These are phyloP conservation scores for Syncephalis plumigaleata DNA, from an alignment of 371 early-diverging fungal species.

Conservation along the genomic window DNA sequence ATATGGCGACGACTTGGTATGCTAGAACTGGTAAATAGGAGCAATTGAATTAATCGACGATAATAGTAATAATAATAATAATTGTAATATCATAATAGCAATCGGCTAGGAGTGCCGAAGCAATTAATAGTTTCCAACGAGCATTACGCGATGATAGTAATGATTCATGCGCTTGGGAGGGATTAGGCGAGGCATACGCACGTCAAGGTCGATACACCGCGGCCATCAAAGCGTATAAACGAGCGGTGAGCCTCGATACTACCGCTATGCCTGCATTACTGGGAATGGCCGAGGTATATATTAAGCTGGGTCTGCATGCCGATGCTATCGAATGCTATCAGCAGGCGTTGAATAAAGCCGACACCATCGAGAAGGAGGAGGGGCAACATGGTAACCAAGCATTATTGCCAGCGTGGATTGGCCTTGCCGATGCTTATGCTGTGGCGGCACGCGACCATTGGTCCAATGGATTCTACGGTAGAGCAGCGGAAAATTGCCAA, in stretches of 20 bases:
- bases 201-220: conserved; percentile 72
- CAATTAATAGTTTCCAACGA: conserved; percentile 67
- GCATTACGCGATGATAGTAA: conserved; percentile 51
- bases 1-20: conserved; percentile 69
- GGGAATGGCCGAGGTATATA: conserved; percentile 36
- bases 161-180: conserved; percentile 61
- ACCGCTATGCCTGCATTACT: conserved; percentile 22
- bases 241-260: conserved; percentile 49
- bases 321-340: conserved; percentile 42
- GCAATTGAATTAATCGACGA: no score
- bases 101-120: conserved; percentile 26
- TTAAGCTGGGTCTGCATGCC: conserved; percentile 38
- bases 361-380: no score
- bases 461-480: conserved; percentile 45
- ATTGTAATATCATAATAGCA: conserved; percentile 9
- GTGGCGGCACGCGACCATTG: conserved; percentile 7
- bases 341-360: conserved; percentile 12
- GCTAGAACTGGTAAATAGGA: conserved; percentile 47
- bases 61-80: no score
- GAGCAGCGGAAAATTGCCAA: conserved; percentile 34
- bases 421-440: conserved; percentile 16
- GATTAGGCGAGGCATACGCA: conserved; percentile 73
- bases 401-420: no score
- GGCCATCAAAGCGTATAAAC: conserved; percentile 56
- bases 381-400: no score